phyloP scores from a whole-genome alignment of 805 yeast species.

The Yamadazyma kitorensis region DNA sequence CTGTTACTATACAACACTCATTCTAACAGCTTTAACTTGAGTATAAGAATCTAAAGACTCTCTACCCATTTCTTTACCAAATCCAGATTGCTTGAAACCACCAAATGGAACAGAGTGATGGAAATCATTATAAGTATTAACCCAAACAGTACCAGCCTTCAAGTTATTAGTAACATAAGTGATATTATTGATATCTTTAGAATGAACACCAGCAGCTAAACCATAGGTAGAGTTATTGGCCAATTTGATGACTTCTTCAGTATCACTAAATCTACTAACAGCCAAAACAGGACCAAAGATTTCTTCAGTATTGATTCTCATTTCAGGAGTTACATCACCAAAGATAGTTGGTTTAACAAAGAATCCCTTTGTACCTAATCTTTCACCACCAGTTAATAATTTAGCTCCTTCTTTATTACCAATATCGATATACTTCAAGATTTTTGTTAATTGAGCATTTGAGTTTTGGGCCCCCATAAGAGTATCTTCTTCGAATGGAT shows the following conservation, averaged over 20 bases:
- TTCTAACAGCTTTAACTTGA: slow-evolving; percentile 82
- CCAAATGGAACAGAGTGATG: slow-evolving; percentile 90
- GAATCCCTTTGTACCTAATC: slow-evolving; percentile 67
- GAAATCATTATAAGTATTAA: slow-evolving; percentile 87
- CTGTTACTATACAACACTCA: too few relatives aligned
- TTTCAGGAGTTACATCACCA: slow-evolving; percentile 71
- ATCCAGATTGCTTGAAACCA: slow-evolving; percentile 87
- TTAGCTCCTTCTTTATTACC: slow-evolving; percentile 87
- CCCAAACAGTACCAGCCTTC: slow-evolving; percentile 88
- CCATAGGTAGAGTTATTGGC: slow-evolving; percentile 88
- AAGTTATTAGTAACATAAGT: slow-evolving; percentile 70
- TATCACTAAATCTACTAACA: slow-evolving; percentile 73
- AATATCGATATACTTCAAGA: slow-evolving; percentile 68
- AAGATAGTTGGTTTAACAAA: slow-evolving; percentile 81
- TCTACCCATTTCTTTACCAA: slow-evolving; percentile 90
- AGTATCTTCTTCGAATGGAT: slow-evolving; percentile 74
- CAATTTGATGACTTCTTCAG: slow-evolving; percentile 72
- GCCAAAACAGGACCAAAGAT: slow-evolving; percentile 94
- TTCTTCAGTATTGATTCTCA: slow-evolving; percentile 81
- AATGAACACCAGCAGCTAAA: slow-evolving; percentile 87
- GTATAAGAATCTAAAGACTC: slow-evolving; percentile 85
- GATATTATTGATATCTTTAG: slow-evolving; percentile 71
- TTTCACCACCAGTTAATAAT: slow-evolving; percentile 79
- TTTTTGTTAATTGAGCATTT: slow-evolving; percentile 71
- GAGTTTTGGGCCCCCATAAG: slow-evolving; percentile 95